These are phyloP conservation scores for Tolypocladium ovalisporum DNA, from an alignment of 2,329 filamentous ascomycete genomes.

Conservation along the genomic window DNA sequence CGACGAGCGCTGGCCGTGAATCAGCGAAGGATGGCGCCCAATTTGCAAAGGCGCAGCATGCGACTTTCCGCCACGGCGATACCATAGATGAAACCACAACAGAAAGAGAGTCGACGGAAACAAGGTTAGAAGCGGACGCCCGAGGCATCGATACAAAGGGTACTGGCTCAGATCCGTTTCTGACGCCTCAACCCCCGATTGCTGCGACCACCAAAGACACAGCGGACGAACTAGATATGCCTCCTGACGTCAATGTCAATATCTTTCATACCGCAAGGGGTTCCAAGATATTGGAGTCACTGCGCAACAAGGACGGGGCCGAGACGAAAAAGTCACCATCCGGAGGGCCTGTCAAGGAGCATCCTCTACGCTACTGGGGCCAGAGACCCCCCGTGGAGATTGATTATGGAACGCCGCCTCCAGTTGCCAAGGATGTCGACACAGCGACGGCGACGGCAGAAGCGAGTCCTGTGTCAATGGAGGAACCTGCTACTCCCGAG, in stretches of 20 bases:
- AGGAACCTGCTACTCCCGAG: background rate
- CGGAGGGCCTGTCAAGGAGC: conserved; percentile 20
- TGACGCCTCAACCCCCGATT: conserved; percentile 2
- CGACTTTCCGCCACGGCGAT: background rate
- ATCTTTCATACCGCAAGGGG: conserved; percentile 36
- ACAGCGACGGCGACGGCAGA: background rate
- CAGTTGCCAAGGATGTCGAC: background rate
- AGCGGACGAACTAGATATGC: conserved; percentile 21
- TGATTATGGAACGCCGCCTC: background rate
- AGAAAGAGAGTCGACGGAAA: background rate
- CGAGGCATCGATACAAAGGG: background rate
- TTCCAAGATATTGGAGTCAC: conserved; percentile 30
- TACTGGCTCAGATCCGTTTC: background rate
- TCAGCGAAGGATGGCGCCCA: background rate
- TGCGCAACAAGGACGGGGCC: conserved; percentile 15
- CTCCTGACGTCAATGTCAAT: conserved; percentile 31
- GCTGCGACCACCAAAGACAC: conserved; percentile 2
- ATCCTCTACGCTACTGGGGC: conserved; percentile 26
- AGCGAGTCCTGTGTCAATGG: background rate
- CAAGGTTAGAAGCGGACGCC: background rate
- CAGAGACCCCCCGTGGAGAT: conserved; percentile 11
- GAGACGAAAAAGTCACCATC: conserved; percentile 3
- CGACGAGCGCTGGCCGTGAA: background rate
- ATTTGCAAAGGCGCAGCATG: background rate
- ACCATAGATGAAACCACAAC: background rate